Evolutionary conservation across 2,329 filamentous ascomycete genomes (phyloP).

Genomic region (Tricladium varicosporioides): DNA sequence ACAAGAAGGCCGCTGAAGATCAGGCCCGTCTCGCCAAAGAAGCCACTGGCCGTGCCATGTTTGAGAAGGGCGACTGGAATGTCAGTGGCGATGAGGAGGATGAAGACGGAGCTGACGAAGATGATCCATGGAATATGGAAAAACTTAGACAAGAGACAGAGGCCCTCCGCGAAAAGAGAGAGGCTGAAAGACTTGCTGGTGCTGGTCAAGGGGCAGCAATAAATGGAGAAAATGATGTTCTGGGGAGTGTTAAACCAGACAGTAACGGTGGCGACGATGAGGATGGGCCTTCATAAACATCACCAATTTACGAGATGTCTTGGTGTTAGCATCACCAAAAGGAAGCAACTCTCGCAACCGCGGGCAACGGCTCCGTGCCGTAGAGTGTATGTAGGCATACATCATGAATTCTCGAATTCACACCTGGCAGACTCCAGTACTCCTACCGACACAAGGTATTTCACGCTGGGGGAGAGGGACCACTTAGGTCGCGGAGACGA

Average conservation of each 20-base stretch:
- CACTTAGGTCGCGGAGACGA: too few relatives aligned
- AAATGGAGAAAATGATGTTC: conserved; percentile 19
- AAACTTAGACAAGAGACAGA: conserved; percentile 85
- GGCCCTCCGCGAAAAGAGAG: conserved; percentile 67
- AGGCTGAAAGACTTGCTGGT: conserved; percentile 63
- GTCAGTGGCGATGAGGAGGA: conserved; percentile 57
- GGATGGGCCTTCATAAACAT: conserved; percentile 24
- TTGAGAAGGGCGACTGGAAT: conserved; percentile 94
- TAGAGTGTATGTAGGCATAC: background rate
- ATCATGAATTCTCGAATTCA: background rate
- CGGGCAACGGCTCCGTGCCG: background rate
- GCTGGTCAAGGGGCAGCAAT: conserved; percentile 16
- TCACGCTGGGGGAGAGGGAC: too few relatives aligned
- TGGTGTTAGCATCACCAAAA: conserved; percentile 27
- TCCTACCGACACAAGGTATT: background rate
- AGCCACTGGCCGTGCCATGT: conserved; percentile 89
- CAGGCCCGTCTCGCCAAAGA: conserved; percentile 90
- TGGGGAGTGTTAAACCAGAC: conserved; percentile 17
- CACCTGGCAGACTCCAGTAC: background rate
- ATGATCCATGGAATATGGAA: conserved; percentile 72
- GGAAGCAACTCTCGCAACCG: conserved; percentile 3
- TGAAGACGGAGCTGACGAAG: conserved; percentile 42
- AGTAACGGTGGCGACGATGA: conserved; percentile 16
- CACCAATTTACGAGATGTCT: conserved; percentile 6
- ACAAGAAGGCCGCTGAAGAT: conserved; percentile 95